Base-by-base conservation (phyloP, 495 filamentous ascomycete genomes). In the Tetracladium setigerum region DNA sequence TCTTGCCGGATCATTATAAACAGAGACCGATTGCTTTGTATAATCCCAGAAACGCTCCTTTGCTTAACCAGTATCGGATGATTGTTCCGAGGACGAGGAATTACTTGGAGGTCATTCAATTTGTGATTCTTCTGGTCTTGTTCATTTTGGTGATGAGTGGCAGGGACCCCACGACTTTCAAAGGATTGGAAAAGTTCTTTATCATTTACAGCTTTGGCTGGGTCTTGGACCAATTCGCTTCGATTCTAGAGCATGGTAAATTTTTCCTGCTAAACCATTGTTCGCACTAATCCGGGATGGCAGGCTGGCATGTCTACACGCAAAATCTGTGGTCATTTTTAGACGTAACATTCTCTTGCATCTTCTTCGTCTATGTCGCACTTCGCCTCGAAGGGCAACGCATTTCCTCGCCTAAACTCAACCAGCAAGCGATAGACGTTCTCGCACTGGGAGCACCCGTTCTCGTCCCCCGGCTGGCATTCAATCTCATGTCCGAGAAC, bases 251-350 rank as follows among this genome's bases (percentile, higher is more conserved):
- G 50, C 83, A 87, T 53, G 83, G 22, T 27, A 27, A 7, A 7
- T 27, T 27, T 27, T 27, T 7, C 22, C 3, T 27, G 3, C 3
- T 7, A 27, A 27, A 3, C 3, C 22, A 27, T 3, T 27, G 22
- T 27, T 27, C 7, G 7, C 22, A 7, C 22, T 27, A 27, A 27
- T 27, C 7, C 22, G 22, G n/a, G 3, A 27, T 27, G 22, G 22
- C 22, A 27, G 22, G 80, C 17, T 86, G 83, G 83, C 70, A 76
- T 38, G 84, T 87, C 6, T 85, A 86, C 56, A 84, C 82, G 5
- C 81, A 88, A 55, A 85, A 87, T 53, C 70, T 88, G 15, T 88
- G 83, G 83, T 83, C 83, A 0, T 88, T 88, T 60, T 72, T 88
- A 12, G 83, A 88, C 53, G 72, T 84, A 27, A 77, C 74, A 15